phyloP scores from a whole-genome alignment of 1,284 basidiomycete genomes.

The Ustilago curta region DNA sequence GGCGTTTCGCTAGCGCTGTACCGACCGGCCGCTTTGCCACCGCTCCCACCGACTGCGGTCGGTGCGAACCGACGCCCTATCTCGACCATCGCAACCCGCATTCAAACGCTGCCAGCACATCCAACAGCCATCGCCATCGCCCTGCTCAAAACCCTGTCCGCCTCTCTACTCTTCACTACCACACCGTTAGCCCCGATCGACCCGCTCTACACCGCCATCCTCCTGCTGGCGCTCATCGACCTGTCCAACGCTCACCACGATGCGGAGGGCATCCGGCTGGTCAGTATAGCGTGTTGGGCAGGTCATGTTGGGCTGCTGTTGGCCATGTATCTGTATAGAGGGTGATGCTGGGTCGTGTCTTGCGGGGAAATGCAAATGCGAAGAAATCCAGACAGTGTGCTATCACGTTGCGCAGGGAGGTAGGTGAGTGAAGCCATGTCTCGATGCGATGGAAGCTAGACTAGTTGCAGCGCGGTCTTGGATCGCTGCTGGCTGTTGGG shows the following conservation, averaged over 20 bases:
- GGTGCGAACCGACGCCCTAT: neutral
- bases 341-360: neutral
- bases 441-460: neutral
- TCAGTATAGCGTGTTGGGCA: neutral
- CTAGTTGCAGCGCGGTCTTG: neutral
- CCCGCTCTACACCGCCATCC: neutral
- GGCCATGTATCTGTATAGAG: neutral
- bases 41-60: neutral
- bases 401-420: too few relatives aligned
- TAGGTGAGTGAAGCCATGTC: too few relatives aligned
- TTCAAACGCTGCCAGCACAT: neutral
- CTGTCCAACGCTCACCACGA: neutral
- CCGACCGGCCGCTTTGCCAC: conserved; percentile 19
- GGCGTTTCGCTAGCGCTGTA: conserved; percentile 30
- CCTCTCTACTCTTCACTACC: neutral
- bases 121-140: conserved; percentile 4
- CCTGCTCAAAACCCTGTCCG: conserved; percentile 21
- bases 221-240: conserved; percentile 24
- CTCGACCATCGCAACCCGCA: neutral
- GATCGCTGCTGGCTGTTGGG: neutral
- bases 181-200: neutral
- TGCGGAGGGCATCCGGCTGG: neutral
- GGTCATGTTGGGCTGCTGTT: conserved; percentile 8
- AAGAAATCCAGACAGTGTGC: too few relatives aligned
- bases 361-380: neutral